Evolutionary conservation across 129 eudicot genomes (phyloP).

Genomic region (Arctium lappa): DNA sequence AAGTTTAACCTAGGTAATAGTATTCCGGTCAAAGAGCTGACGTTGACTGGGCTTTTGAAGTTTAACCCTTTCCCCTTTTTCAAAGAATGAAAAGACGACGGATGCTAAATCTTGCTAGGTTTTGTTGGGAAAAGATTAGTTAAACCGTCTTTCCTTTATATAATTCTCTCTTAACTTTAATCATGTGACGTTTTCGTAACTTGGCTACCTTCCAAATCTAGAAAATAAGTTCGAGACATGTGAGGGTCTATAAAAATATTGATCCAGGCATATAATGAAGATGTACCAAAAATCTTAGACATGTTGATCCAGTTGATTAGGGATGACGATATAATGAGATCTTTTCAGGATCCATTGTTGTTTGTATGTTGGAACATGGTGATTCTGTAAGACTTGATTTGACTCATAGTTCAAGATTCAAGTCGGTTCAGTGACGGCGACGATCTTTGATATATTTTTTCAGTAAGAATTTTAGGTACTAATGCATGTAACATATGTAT

Average conservation of each 20-base stretch:
- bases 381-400: background rate
- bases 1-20: conserved; percentile 3
- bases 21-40: background rate
- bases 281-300: background rate
- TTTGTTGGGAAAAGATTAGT: background rate
- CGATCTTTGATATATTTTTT: background rate
- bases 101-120: background rate
- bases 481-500: background rate
- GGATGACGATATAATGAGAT: background rate
- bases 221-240: background rate
- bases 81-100: background rate
- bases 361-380: background rate
- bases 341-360: background rate
- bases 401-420: background rate
- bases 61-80: background rate
- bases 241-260: background rate
- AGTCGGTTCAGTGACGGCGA: background rate
- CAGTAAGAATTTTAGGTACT: background rate
- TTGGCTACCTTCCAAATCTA: background rate
- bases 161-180: background rate
- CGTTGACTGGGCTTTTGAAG: background rate
- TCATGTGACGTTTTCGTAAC: background rate
- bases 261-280: background rate
- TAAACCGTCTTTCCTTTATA: background rate
- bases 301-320: background rate